Percentiles rank a stretch among this genome's conserved stretches.
Evolutionary conservation across 139 green algal genomes (phyloP).

Genomic region (Chlorella sp.): DNA sequence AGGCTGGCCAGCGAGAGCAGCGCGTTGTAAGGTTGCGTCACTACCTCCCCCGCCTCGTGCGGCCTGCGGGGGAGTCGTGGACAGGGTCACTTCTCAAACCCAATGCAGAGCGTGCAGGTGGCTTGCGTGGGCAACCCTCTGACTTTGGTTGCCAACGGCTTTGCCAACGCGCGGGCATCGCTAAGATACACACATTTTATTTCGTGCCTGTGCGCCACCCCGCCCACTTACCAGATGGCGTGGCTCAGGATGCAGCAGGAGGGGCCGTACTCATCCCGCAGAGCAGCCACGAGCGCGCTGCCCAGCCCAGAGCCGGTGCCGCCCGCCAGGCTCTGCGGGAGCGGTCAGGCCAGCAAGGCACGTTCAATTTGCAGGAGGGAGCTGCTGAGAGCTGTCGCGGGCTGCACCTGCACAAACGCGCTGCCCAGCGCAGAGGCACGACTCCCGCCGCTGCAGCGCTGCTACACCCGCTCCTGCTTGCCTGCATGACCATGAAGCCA

Average conservation of each 20-base stretch:
- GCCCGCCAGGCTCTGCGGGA: conserved; percentile 80
- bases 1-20: conserved; percentile 79
- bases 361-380: too few relatives aligned
- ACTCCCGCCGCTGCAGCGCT: too few relatives aligned
- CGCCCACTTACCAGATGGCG: conserved; percentile 77
- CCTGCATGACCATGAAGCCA: conserved; percentile 74
- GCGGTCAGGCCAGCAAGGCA: neutral
- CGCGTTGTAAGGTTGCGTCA: conserved; percentile 89
- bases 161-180: too few relatives aligned
- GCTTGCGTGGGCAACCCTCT: too few relatives aligned
- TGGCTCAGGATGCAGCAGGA: conserved; percentile 74
- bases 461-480: neutral
- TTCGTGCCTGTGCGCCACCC: too few relatives aligned
- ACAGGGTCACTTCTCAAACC: too few relatives aligned
- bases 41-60: conserved; percentile 70
- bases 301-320: conserved; percentile 87
- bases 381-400: too few relatives aligned
- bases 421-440: too few relatives aligned
- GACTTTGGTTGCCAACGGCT: too few relatives aligned
- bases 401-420: too few relatives aligned
- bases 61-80: neutral
- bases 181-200: too few relatives aligned
- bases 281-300: conserved; percentile 67
- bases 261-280: conserved; percentile 76
- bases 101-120: too few relatives aligned